Percentiles rank a stretch among this genome's conserved stretches.
Conservation (phyloP, 805 yeast genomes). For the Ogataea nakhonphanomensis region DNA sequence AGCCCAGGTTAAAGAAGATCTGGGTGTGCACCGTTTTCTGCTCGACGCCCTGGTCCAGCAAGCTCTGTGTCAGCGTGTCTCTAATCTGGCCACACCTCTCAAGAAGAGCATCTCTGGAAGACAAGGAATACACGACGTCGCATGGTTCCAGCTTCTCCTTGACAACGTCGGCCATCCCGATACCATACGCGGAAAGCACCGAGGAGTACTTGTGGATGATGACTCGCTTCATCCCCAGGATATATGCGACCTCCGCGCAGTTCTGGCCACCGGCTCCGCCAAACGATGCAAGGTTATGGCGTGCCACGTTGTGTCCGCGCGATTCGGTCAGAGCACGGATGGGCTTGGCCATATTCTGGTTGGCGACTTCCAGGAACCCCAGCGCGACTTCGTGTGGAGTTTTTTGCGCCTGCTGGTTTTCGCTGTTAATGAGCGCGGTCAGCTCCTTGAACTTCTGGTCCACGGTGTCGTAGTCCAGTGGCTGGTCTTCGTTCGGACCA, state of each 20-base stretch:
- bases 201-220: conserved; percentile 46
- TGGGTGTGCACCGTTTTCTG: conserved; percentile 10
- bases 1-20: conserved; percentile 65
- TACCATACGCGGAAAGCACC: conserved; percentile 42
- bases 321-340: conserved; percentile 45
- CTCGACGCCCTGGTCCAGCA: conserved; percentile 31
- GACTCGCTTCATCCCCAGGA: conserved; percentile 39
- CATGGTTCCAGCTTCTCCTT: conserved; percentile 30
- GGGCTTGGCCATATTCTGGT: conserved; percentile 45
- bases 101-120: conserved; percentile 12
- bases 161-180: conserved; percentile 36
- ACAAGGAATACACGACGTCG: conserved; percentile 14
- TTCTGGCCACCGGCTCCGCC: conserved; percentile 53
- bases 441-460: conserved; percentile 36
- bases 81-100: conserved; percentile 20
- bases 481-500: conserved; percentile 42
- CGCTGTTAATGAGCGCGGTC: conserved; percentile 35
- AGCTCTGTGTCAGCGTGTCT: conserved; percentile 19
- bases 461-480: conserved; percentile 35
- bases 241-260: conserved; percentile 40
- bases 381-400: conserved; percentile 43
- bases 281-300: conserved; percentile 43
- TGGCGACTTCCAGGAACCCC: conserved; percentile 45
- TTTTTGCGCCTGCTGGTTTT: conserved; percentile 30
- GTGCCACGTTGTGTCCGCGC: conserved; percentile 40